Base-by-base conservation (phyloP, 1,284 basidiomycete genomes). In the Leccinum holopus region DNA sequence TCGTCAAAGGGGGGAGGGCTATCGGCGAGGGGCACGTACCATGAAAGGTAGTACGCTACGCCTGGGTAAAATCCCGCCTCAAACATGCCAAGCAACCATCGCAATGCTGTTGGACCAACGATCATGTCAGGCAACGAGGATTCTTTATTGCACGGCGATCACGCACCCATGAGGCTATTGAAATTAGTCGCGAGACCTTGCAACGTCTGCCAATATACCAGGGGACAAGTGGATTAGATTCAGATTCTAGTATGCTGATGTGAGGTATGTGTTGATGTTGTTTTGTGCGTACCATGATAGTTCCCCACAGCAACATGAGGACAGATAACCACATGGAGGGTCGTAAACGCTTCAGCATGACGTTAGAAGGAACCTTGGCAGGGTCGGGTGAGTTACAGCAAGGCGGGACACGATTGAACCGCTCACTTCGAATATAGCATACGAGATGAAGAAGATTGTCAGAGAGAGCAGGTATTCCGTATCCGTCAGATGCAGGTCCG, bases 151-250 rank as follows among this genome's bases (percentile, higher is more conserved):
- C 11, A 47, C 41, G 35, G 18, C 16, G 4, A 16, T 10, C 12
- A 73, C 82, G 62, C 58, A 87, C 87, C 85, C 64, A 89, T 79
- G 5, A 90, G 79, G 30, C 86, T 84, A 35, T 81, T 80, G 68
- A 84, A 89, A 71, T 89, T 84, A 62, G 83, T 79, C 1, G 89
- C 83, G 37, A 90, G 69, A 3, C 88, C 89, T 81, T 91, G 88
- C 10, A 87, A 73, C 3, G 85, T 87, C 88, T 89, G 47, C 2
- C 51, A 32, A 25, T 10, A 18, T 7, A 2, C 3, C 44, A 47
- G 16, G 35, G 6, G n/a, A 21, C 11, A 35, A 3, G 14, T 25
- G 25, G 1, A 12, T 61, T 21, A 65, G 32, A n/a, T 5, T 35
- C 7, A 18, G 16, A 55, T 35, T 9, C 7, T n/a, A n/a, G 18